Evolutionary conservation across 306 rosid species (phyloP).

Genomic region (Vigna mungo): DNA sequence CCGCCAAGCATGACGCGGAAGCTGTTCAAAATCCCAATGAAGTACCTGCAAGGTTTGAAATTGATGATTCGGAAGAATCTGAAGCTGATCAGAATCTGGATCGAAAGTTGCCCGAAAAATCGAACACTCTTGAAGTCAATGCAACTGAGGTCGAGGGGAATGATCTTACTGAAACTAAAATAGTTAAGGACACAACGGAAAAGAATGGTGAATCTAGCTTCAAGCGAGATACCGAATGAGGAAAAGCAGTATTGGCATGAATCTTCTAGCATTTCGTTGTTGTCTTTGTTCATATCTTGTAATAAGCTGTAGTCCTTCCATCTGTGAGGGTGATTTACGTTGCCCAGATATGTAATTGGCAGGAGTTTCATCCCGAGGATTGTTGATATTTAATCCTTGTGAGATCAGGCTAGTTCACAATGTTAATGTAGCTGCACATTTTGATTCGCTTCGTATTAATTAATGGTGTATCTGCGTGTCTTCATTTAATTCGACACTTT

Average conservation of each 20-base stretch:
- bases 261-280: slow-evolving; percentile 39
- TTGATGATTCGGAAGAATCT: slow-evolving; percentile 38
- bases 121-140: slow-evolving; percentile 41
- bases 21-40: slow-evolving; percentile 45
- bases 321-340: slow-evolving; percentile 34
- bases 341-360: slow-evolving; percentile 36
- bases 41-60: slow-evolving; percentile 35
- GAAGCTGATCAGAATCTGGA: slow-evolving; percentile 47
- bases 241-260: slow-evolving; percentile 17
- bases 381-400: slow-evolving; percentile 36
- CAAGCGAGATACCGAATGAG: slow-evolving; percentile 52
- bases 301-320: slow-evolving; percentile 35
- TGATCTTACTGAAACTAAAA: slow-evolving; percentile 48
- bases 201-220: slow-evolving; percentile 39
- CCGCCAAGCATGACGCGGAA: slow-evolving; percentile 44
- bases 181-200: slow-evolving; percentile 38
- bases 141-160: slow-evolving; percentile 41
- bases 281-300: slow-evolving; percentile 42
- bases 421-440: slow-evolving; percentile 25
- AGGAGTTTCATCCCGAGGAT: slow-evolving; percentile 35
- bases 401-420: slow-evolving; percentile 34
- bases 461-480: not conserved
- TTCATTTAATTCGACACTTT: not conserved
- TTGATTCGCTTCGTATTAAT: not conserved
- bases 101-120: slow-evolving; percentile 36